Evolutionary conservation across 345 rosid genomes (phyloP).

Genomic region (Hypericum androsaemum): DNA sequence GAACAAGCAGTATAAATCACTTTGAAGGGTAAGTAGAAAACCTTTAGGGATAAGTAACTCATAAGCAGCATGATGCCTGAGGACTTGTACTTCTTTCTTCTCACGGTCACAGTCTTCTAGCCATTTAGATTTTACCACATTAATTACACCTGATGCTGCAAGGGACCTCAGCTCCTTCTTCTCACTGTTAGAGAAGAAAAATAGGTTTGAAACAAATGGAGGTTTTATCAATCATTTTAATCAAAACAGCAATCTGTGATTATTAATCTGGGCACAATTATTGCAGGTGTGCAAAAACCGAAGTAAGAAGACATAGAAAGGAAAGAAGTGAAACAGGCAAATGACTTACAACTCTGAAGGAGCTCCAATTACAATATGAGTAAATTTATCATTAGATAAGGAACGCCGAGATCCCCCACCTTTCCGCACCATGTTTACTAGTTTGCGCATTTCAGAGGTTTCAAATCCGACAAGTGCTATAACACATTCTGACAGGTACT

Average conservation of each 20-base stretch:
- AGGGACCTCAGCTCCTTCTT: conserved; percentile 66
- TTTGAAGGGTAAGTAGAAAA: conserved; percentile 24
- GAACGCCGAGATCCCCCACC: conserved; percentile 86
- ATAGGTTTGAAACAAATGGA: conserved; percentile 8
- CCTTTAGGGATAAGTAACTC: conserved; percentile 81
- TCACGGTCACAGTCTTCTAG: conserved; percentile 80
- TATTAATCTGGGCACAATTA: conserved; percentile 1
- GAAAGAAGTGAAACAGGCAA: neutral
- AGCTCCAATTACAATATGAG: conserved; percentile 78
- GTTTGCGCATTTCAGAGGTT: conserved; percentile 69
- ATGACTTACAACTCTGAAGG: conserved; percentile 81
- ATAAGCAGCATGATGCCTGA: conserved; percentile 49
- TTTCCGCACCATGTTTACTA: conserved; percentile 59
- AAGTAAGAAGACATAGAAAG: conserved; percentile 1
- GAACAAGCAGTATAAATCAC: conserved; percentile 5
- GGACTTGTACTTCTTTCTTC: conserved; percentile 67
- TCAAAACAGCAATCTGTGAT: conserved; percentile 4
- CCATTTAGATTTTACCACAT: conserved; percentile 73
- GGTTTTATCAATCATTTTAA: conserved; percentile 1
- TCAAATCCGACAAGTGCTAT: conserved; percentile 76
- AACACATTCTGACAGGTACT: conserved; percentile 83
- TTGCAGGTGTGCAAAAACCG: neutral
- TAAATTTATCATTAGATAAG: conserved; percentile 53
- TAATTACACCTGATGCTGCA: conserved; percentile 76
- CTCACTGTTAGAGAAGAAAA: conserved; percentile 39